A percentile compares a stretch with the other conserved stretches of the same genome.
Evolutionary conservation across 2,329 filamentous ascomycete species (phyloP).

Genomic region (Volutella citrinella): DNA sequence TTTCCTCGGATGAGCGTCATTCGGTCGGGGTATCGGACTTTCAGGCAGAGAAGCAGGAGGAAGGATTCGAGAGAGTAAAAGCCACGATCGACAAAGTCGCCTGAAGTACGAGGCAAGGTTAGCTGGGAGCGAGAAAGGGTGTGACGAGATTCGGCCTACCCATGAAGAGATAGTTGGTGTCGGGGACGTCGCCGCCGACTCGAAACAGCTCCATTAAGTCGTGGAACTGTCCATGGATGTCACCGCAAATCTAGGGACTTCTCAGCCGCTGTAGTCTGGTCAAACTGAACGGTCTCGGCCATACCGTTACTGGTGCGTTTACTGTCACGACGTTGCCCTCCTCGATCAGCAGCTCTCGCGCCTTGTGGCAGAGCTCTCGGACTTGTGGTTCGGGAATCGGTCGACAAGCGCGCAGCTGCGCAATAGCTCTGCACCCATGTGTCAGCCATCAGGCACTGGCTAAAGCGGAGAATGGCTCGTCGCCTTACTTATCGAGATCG

Average conservation of each 20-base stretch:
- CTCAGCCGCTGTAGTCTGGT: conserved; percentile 10
- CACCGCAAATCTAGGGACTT: conserved; percentile 75
- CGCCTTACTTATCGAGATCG: conserved; percentile 80
- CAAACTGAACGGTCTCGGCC: conserved; percentile 18
- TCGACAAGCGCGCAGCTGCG: conserved; percentile 90
- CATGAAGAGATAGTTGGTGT: conserved; percentile 98
- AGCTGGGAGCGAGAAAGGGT: conserved; percentile 7
- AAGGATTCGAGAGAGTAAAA: conserved; percentile 99
- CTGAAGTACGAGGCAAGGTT: conserved; percentile 37
- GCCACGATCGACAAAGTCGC: conserved; percentile 95
- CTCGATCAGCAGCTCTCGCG: conserved; percentile 91
- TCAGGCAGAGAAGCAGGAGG: conserved; percentile 89
- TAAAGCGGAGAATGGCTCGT: not conserved
- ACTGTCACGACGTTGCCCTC: conserved; percentile 97
- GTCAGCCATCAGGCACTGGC: conserved; percentile 12
- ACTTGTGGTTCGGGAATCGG: conserved; percentile 95
- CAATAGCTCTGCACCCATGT: conserved; percentile 68
- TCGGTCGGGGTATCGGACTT: conserved; percentile 94
- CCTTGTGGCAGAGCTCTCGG: conserved; percentile 95
- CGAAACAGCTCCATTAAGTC: conserved; percentile 96
- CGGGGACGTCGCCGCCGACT: conserved; percentile 88
- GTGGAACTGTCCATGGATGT: conserved; percentile 96
- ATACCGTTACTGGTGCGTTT: conserved; percentile 87
- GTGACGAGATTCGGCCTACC: conserved; percentile 46
- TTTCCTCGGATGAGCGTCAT: conserved; percentile 96